Conservation (phyloP, 208 protist species). For the Herpetomonas tarakana region DNA sequence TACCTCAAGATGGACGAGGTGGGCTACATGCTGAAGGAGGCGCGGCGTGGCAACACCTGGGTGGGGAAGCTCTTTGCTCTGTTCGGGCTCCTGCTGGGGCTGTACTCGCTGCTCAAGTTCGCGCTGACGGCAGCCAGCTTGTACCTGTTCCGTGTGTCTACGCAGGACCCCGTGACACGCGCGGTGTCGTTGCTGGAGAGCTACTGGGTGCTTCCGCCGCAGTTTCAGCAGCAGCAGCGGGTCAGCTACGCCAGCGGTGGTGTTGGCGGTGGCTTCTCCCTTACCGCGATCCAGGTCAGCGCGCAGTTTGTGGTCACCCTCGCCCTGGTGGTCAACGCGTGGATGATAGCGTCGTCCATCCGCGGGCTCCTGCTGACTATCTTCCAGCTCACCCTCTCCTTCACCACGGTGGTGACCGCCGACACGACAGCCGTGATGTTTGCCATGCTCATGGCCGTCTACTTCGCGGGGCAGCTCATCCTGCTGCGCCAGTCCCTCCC, state of each 20-base stretch:
- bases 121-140: slow-evolving; percentile 45
- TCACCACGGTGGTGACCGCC: slow-evolving; percentile 47
- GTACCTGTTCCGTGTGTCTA: slow-evolving; percentile 21
- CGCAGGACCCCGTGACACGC: slow-evolving; percentile 56
- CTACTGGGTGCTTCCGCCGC: slow-evolving; percentile 22
- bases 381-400: slow-evolving; percentile 67
- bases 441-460: slow-evolving; percentile 62
- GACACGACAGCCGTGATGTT: slow-evolving; percentile 61
- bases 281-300: slow-evolving; percentile 24
- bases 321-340: slow-evolving; percentile 63
- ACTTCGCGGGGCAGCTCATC: slow-evolving; percentile 73
- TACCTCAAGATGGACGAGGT: slow-evolving; percentile 70
- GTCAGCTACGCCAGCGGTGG: not conserved
- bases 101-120: slow-evolving; percentile 54
- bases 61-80: slow-evolving; percentile 45
- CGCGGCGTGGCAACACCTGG: slow-evolving; percentile 40
- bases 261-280: slow-evolving; percentile 13
- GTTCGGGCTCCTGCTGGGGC: slow-evolving; percentile 38
- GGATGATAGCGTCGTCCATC: slow-evolving; percentile 62
- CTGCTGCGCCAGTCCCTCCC: slow-evolving; percentile 54
- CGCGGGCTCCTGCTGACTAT: slow-evolving; percentile 77
- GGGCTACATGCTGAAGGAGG: slow-evolving; percentile 43
- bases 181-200: slow-evolving; percentile 44
- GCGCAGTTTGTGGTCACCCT: slow-evolving; percentile 32
- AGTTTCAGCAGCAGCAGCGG: not conserved